Conservation (phyloP, 768 basidiomycete genomes). For the Tricholoma furcatifolium region DNA sequence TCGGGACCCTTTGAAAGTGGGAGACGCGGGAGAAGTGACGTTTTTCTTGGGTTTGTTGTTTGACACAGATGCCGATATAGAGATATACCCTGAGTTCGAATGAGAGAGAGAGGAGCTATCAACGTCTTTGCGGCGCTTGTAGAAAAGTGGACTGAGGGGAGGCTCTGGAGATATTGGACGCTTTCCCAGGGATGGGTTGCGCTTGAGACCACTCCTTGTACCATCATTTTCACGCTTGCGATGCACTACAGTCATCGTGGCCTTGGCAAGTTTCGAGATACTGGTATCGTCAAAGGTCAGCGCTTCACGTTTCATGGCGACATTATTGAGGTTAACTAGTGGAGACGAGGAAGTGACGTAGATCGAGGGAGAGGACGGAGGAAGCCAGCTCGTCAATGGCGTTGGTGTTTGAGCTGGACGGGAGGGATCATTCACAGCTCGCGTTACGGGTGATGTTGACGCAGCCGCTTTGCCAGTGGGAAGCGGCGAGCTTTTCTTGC, state of each 20-base stretch:
- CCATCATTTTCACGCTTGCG: too few species aligned
- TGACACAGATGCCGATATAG: too few species aligned
- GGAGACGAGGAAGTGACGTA: conserved; percentile 8
- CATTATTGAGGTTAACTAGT: conserved; percentile 11
- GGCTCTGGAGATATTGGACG: background rate
- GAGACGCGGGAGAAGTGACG: background rate
- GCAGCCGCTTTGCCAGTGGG: background rate
- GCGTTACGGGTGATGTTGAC: too few species aligned
- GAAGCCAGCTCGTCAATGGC: conserved; percentile 2
- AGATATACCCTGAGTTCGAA: too few species aligned
- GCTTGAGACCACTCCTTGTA: too few species aligned
- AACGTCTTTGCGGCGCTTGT: too few species aligned
- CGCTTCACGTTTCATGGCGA: background rate
- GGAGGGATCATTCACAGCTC: background rate
- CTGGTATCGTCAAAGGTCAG: background rate
- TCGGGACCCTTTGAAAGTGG: background rate
- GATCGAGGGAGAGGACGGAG: background rate
- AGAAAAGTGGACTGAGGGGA: too few species aligned
- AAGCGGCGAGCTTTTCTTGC: background rate
- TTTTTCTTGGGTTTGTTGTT: background rate
- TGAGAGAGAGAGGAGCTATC: too few species aligned
- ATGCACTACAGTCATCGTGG: background rate
- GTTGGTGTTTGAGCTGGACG: background rate
- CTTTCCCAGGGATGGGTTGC: background rate
- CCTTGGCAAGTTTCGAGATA: background rate